A percentile compares a stretch with the other conserved stretches of the same genome.
These are phyloP conservation scores for Astrephomene gubernaculifera DNA, from an alignment of 139 green algal species.

Conservation along the genomic window DNA sequence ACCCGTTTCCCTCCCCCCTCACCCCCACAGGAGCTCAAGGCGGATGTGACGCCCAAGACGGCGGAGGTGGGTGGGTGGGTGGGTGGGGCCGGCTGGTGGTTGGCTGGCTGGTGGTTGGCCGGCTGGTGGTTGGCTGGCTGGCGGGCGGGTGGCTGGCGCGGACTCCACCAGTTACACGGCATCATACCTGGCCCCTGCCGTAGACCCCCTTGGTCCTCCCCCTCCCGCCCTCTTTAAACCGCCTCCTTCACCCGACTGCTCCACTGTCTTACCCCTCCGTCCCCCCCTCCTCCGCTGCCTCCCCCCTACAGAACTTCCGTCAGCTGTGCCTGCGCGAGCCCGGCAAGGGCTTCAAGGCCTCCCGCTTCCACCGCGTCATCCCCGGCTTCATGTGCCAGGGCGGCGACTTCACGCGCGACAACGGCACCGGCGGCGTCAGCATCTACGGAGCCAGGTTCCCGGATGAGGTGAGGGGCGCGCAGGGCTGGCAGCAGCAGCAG, in stretches of 20 bases:
- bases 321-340: slow-evolving; percentile 68
- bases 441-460: slow-evolving; percentile 59
- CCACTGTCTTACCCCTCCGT: no score
- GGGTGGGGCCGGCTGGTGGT: no score
- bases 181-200: no score
- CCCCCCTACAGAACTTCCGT: slow-evolving; percentile 80
- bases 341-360: slow-evolving; percentile 68
- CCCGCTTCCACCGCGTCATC: slow-evolving; percentile 88
- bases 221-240: no score
- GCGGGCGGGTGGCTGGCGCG: no score
- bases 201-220: no score
- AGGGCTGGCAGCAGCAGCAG: no score
- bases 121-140: no score
- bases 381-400: slow-evolving; percentile 90
- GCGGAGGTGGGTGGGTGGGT: slow-evolving; percentile 65
- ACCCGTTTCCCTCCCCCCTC: neutral
- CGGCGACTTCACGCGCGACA: slow-evolving; percentile 85
- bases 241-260: no score
- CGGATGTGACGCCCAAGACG: slow-evolving; percentile 88
- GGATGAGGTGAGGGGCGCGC: slow-evolving; percentile 65
- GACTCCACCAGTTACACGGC: no score
- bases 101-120: no score
- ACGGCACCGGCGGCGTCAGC: slow-evolving; percentile 71
- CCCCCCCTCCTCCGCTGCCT: slow-evolving; percentile 77
- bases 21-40: slow-evolving; percentile 57